A percentile compares a stretch with the other conserved stretches of the same genome.
phyloP scores from a whole-genome alignment of 108 stramenopile genomes.

The Conticribra weissflogii region DNA sequence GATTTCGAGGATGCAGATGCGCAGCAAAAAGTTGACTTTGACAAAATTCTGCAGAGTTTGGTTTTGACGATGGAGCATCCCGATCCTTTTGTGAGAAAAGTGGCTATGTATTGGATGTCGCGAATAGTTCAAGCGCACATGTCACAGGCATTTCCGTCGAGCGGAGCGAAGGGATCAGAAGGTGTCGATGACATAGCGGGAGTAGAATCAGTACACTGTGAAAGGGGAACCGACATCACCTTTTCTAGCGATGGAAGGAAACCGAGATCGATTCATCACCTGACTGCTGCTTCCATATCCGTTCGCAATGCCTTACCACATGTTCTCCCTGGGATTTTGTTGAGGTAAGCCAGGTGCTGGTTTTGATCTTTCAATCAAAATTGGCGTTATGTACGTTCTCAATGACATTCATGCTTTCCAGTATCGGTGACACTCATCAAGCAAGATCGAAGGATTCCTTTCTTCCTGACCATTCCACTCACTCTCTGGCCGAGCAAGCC shows the following conservation, averaged over 20 bases:
- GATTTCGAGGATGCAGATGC: conserved; percentile 78
- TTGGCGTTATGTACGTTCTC: not conserved
- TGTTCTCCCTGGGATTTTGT: conserved; percentile 82
- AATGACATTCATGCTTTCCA: conserved; percentile 24
- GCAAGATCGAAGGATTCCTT: conserved; percentile 70
- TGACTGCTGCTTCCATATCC: conserved; percentile 74
- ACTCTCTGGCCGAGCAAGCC: conserved; percentile 81
- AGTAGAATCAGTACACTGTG: conserved; percentile 18
- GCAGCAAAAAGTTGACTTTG: conserved; percentile 78
- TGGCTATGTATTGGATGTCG: conserved; percentile 91
- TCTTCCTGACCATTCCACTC: conserved; percentile 84
- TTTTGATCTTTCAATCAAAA: not conserved
- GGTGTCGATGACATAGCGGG: conserved; percentile 21
- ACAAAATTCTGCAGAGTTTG: conserved; percentile 83
- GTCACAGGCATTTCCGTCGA: conserved; percentile 29
- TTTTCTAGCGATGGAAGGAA: conserved; percentile 18
- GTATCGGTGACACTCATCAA: conserved; percentile 76
- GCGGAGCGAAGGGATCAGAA: not conserved
- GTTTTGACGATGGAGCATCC: conserved; percentile 90
- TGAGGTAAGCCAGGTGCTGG: conserved; percentile 30
- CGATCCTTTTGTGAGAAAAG: conserved; percentile 90
- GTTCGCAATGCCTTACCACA: conserved; percentile 84
- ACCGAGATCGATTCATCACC: conserved; percentile 12
- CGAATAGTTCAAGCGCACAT: conserved; percentile 89
- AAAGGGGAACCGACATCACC: conserved; percentile 15